Evolutionary conservation across 495 filamentous ascomycete genomes (phyloP), one percentile per base, ranked within the genome.

Genomic region (Annulohypoxylon bovei): DNA sequence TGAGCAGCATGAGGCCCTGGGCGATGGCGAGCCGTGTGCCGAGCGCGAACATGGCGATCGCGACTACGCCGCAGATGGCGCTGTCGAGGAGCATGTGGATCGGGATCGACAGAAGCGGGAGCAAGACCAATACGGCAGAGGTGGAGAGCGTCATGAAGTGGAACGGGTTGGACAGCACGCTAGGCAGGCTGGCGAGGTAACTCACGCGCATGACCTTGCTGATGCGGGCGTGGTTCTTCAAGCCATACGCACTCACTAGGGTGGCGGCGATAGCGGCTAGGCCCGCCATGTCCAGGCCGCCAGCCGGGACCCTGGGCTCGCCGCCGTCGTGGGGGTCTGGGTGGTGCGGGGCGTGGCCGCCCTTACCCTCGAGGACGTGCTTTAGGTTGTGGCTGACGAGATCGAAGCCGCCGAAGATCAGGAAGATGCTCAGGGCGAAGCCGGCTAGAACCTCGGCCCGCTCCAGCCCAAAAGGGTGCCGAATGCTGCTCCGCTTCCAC

Each of bases 331-430:
- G 88, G 0, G 83, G 81, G 68, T 93, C 88, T 2, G 85, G 79
- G 65, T 93, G 91, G 75, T 97, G 92, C 1, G 92, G 83, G n/a
- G 75, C 70, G 69, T 88, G 86, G 7, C 77, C 74, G 22, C 86
- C 84, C 20, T 85, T 76, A 1, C 80, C 81, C 69, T 89, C 88
- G 40, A 98, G 88, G 12, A 94, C 83, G 78, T 99, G 95, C 75
- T 97, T 93, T 14, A 96, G 79, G 66, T 94, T 93, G 73, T 99
- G 95, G 40, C 92, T 94, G 47, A 99, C 90, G 39, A 98, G 87
- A 73, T 99, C 95, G 73, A 99, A 88, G 20, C 95, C 94, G 88
- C 97, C 97, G 78, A 99, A 99, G 28, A 97, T 86, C 7, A 99
- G 88, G 47, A 97, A 90, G 14, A 99, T 90, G 62, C 93, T 94